phyloP scores from a whole-genome alignment of 441 rosid genomes.

The Gossypium trilobum region DNA sequence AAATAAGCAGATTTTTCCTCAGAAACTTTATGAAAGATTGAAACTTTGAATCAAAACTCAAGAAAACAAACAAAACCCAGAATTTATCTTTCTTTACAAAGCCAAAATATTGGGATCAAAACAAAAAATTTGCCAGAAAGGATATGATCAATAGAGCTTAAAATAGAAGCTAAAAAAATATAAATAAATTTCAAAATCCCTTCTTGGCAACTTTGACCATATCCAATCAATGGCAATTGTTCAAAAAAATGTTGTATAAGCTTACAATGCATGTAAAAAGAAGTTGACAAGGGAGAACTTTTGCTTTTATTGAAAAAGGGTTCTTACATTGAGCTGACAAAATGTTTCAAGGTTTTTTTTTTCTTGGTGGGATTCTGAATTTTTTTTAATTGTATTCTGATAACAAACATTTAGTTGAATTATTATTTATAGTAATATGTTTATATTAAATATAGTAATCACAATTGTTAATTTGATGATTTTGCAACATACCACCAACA shows the following conservation, averaged over 20 bases:
- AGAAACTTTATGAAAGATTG: constrained; percentile 20
- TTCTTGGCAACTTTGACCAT: constrained; percentile 14
- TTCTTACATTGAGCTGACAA: constrained; percentile 5
- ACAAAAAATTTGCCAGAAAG: constrained; percentile 16
- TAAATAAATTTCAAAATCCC: constrained; percentile 8
- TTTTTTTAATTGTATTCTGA: neutral
- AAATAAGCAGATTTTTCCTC: constrained; percentile 6
- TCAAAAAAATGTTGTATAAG: neutral
- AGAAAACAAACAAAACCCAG: constrained; percentile 27
- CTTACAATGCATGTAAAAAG: neutral
- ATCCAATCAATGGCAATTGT: constrained; percentile 33
- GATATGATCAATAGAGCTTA: constrained; percentile 4
- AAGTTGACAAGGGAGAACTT: neutral
- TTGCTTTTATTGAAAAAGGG: neutral
- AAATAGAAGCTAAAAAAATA: neutral
- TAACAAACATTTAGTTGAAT: neutral
- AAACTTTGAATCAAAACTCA: constrained; percentile 22
- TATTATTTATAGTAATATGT: neutral
- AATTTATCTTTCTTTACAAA: constrained; percentile 18
- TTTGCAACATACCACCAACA: neutral
- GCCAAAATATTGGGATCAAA: constrained; percentile 19
- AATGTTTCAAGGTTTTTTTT: neutral
- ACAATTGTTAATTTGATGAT: neutral
- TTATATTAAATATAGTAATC: neutral
- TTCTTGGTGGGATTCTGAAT: neutral